Percentiles rank a stretch among this genome's conserved stretches.
Conservation (phyloP, 2,329 filamentous ascomycete genomes). For the Penicillium brasilianum region DNA sequence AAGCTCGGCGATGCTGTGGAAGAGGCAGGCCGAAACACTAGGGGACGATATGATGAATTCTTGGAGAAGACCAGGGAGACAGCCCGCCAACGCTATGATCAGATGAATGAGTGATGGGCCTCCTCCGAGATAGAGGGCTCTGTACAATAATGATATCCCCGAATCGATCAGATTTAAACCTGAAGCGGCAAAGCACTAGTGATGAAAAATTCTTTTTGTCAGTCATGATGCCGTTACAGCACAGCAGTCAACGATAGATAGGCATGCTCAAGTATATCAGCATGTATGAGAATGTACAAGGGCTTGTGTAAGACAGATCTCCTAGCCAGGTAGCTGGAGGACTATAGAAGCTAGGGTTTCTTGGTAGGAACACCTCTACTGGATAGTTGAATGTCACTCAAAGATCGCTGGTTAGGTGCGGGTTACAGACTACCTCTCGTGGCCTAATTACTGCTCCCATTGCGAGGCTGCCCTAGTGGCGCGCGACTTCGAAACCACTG, state of each 20-base stretch:
- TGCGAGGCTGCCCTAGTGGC: no score
- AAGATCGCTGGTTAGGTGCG: no score
- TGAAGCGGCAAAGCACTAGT: background rate
- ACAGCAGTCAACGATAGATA: conserved; percentile 10
- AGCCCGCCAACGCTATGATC: conserved; percentile 54
- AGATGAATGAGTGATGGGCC: conserved; percentile 38
- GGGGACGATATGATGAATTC: conserved; percentile 54
- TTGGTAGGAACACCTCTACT: no score
- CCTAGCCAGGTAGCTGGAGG: no score
- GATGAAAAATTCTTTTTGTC: background rate
- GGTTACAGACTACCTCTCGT: no score
- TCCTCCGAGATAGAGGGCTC: background rate
- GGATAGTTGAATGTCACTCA: no score
- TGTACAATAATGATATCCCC: conserved; percentile 20
- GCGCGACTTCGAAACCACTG: no score
- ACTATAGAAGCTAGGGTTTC: no score
- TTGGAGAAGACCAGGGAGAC: conserved; percentile 53
- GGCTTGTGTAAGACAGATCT: no score
- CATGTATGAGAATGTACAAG: conserved; percentile 27
- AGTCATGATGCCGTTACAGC: conserved; percentile 15
- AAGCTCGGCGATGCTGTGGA: conserved; percentile 56
- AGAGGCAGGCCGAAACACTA: conserved; percentile 55
- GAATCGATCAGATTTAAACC: background rate
- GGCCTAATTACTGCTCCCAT: no score
- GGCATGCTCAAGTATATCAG: conserved; percentile 19